A percentile compares a stretch with the other conserved stretches of the same genome.
Evolutionary conservation across 768 basidiomycete species (phyloP).

Genomic region (Tricholoma terreum): DNA sequence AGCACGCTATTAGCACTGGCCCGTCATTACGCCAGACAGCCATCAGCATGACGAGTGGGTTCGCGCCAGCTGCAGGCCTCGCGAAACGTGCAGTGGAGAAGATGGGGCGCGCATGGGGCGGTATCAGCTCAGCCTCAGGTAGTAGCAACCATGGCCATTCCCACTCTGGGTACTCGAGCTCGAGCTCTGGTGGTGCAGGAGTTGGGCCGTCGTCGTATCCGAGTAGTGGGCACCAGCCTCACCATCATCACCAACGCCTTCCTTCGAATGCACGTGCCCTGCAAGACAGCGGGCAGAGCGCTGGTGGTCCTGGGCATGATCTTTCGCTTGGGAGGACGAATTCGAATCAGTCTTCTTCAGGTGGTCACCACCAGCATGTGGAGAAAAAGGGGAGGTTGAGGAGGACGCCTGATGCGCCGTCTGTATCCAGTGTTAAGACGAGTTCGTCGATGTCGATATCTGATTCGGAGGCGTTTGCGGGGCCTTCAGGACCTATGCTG

Average conservation of each 20-base stretch:
- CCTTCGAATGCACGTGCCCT: conserved; percentile 15
- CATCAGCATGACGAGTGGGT: conserved; percentile 65
- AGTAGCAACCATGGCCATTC: conserved; percentile 21
- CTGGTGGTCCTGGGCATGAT: conserved; percentile 7
- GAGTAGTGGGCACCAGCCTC: conserved; percentile 9
- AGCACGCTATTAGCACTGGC: conserved; percentile 22
- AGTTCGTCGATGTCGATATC: conserved; percentile 23
- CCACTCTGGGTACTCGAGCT: conserved; percentile 10
- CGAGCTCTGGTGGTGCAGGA: conserved; percentile 27
- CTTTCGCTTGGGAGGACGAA: conserved; percentile 13
- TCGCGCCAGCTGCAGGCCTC: conserved; percentile 70
- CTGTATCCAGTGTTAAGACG: conserved; percentile 47
- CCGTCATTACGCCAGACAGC: conserved; percentile 56
- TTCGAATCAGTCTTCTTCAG: conserved; percentile 13
- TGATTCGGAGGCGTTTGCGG: conserved; percentile 38
- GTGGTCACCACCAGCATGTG: conserved; percentile 5
- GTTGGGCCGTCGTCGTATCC: conserved; percentile 33
- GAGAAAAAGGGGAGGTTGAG: conserved; percentile 36
- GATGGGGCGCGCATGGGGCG: conserved; percentile 65
- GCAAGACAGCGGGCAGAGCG: not conserved
- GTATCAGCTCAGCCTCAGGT: conserved; percentile 37
- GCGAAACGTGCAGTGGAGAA: conserved; percentile 78
- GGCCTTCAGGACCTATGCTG: conserved; percentile 44
- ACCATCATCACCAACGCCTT: conserved; percentile 10
- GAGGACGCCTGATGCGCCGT: conserved; percentile 60